These are phyloP conservation scores for Aspergillus egyptiacus DNA, from an alignment of 495 filamentous ascomycete species.

Conservation along the genomic window DNA sequence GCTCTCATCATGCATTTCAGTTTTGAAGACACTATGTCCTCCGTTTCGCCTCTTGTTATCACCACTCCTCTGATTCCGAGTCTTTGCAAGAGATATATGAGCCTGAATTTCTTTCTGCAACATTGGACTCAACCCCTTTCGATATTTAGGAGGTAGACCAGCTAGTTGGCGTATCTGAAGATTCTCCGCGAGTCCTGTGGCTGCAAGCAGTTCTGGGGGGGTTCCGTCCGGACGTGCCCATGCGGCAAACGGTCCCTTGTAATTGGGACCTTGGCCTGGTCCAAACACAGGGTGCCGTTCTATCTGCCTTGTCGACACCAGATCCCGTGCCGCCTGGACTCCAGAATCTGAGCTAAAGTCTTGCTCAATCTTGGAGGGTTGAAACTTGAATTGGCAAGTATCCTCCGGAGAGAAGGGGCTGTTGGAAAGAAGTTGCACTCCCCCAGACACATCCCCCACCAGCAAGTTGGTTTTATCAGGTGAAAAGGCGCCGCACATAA, in stretches of 20 bases:
- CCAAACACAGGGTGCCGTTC: constrained; percentile 37
- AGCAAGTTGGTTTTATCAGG: constrained; percentile 65
- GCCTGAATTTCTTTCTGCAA: constrained; percentile 15
- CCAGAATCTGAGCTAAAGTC: constrained; percentile 22
- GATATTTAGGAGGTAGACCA: constrained; percentile 17
- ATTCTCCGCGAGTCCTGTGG: constrained; percentile 18
- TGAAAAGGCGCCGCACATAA: constrained; percentile 63
- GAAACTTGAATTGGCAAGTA: constrained; percentile 7
- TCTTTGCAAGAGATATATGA: constrained; percentile 21
- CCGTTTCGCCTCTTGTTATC: constrained; percentile 16
- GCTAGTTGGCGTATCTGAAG: constrained; percentile 28
- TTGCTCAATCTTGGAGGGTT: neutral
- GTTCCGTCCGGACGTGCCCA: constrained; percentile 33
- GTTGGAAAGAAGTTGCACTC: constrained; percentile 59
- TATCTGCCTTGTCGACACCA: constrained; percentile 35
- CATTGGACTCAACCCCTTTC: constrained; percentile 19
- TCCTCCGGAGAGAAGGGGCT: constrained; percentile 26
- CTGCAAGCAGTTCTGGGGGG: constrained; percentile 11
- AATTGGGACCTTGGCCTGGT: constrained; percentile 39
- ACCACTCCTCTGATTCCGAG: constrained; percentile 23
- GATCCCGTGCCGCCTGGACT: constrained; percentile 19
- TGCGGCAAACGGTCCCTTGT: constrained; percentile 40
- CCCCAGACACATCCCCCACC: constrained; percentile 70
- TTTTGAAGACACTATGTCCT: neutral
- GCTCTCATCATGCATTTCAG: neutral